Evolutionary conservation across 179 eudicot genomes (phyloP), one percentile per base, ranked within the genome.

Genomic region (Drosera spatulata): DNA sequence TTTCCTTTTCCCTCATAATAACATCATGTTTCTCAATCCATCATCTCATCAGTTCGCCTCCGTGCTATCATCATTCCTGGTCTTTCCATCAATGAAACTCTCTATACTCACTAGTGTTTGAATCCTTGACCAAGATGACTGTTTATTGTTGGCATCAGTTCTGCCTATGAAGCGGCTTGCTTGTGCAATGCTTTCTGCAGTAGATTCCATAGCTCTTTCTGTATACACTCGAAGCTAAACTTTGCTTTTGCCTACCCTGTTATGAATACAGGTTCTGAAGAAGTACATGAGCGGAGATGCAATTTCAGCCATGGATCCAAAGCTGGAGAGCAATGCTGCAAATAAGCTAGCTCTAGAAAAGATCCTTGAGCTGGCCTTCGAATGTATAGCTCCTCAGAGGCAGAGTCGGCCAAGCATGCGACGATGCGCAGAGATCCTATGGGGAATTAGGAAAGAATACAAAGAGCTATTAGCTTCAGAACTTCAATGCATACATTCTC

Each of bases 381-480:
- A 50, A 68, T 91, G 98, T 66, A 66, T 91, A 57, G 84, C 83
- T 58, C 77, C 91, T 12, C 70, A 75, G 45, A 72, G 87, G 53
- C 64, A 75, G 8, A 68, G 62, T 50, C 79, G 98, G 39, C 98
- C 98, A 15, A 67, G 79, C 43, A 91, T 91, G 96, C 75, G 75
- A 63, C 73, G 69, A 62, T 91, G 98, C 44, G 95, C 80, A 5
- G 91, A 88, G 81, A 74, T 79, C 59, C 83, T 91, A 14, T 91
- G 98, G 98, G 70, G 77, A 63, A 82, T 91, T 41, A 81, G 98
- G 9, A 88, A 81, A 74, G 91, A 88, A 64, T 84, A 82, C 76
- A 74, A 41, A 63, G 87, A 79, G 63, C 63, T 80, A 41, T 61
- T 56, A 5, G 70, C 71, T 61, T 61, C 78, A 6, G 77, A 61